Percentiles rank a stretch among this genome's conserved stretches.
Conservation (phyloP, 2,329 filamentous ascomycete genomes). For the Calonectria pteridis region DNA sequence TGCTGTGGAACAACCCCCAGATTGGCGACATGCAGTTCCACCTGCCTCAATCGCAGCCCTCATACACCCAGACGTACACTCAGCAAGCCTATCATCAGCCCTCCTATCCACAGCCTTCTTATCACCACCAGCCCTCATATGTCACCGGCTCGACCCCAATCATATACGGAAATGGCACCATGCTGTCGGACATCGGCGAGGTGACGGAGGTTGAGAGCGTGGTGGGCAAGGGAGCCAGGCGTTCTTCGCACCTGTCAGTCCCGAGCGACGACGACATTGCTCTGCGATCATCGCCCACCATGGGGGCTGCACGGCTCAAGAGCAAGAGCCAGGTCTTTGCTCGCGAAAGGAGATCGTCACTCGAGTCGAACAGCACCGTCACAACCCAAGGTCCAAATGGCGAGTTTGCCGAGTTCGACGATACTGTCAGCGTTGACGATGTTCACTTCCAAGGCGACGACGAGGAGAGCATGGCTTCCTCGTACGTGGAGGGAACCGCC, state of each 20-base stretch:
- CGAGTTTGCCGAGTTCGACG: conserved; percentile 73
- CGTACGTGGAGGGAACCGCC: conserved; percentile 62
- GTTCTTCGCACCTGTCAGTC: conserved; percentile 51
- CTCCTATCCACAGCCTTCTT: not conserved
- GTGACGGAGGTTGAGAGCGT: conserved; percentile 67
- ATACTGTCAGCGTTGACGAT: conserved; percentile 71
- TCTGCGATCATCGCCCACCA: conserved; percentile 60
- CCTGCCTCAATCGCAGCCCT: conserved; percentile 52
- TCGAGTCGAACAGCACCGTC: conserved; percentile 72
- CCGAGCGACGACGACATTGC: conserved; percentile 51
- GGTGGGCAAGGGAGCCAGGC: conserved; percentile 56
- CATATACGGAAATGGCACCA: conserved; percentile 77
- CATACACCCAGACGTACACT: conserved; percentile 50
- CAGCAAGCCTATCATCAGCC: not conserved
- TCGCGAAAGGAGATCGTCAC: conserved; percentile 66
- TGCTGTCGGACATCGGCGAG: conserved; percentile 75
- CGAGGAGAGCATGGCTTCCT: conserved; percentile 74
- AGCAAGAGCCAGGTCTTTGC: conserved; percentile 57
- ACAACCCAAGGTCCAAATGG: conserved; percentile 62
- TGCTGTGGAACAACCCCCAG: conserved; percentile 64
- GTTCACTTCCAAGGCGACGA: conserved; percentile 76
- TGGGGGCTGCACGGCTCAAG: conserved; percentile 57
- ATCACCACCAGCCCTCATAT: not conserved
- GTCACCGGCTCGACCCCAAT: conserved; percentile 68
- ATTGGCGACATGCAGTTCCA: conserved; percentile 55